A percentile compares a stretch with the other conserved stretches of the same genome.
These are phyloP conservation scores for Geotrichum cucujoidarum DNA, from an alignment of 1,139 yeast species.

Conservation along the genomic window DNA sequence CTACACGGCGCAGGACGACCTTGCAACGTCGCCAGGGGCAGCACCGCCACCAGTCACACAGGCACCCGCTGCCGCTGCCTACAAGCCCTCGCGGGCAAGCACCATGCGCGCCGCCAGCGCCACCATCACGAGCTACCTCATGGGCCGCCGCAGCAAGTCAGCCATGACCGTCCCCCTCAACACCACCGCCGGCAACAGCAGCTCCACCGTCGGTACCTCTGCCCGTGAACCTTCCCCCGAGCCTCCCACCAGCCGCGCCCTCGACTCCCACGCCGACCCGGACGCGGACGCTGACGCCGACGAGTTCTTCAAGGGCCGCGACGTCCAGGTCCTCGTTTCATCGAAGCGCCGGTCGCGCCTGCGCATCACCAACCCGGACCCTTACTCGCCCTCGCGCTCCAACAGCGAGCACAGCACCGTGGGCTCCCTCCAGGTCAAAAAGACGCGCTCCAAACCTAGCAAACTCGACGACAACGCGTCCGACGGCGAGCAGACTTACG, in stretches of 20 bases:
- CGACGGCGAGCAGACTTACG: too few relatives aligned
- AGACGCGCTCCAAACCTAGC: too few relatives aligned
- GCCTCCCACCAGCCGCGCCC: constrained; percentile 5
- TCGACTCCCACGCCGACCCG: constrained; percentile 7
- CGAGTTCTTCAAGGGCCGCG: constrained; percentile 47
- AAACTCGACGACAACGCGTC: too few relatives aligned
- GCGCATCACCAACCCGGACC: constrained; percentile 59
- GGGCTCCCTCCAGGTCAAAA: constrained; percentile 15
- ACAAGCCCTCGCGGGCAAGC: constrained; percentile 9
- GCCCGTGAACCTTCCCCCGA: neutral
- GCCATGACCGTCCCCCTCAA: constrained; percentile 7
- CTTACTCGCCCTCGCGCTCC: constrained; percentile 19
- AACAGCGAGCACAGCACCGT: constrained; percentile 18
- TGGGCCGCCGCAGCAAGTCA: constrained; percentile 9
- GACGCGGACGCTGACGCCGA: constrained; percentile 36
- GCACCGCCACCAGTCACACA: neutral
- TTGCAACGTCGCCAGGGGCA: too few relatives aligned
- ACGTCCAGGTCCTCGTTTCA: constrained; percentile 70
- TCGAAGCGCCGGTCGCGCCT: constrained; percentile 61
- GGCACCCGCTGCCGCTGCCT: neutral
- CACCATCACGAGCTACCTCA: constrained; percentile 11
- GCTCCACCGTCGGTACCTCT: neutral
- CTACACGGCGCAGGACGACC: constrained; percentile 6
- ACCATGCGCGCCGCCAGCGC: constrained; percentile 15
- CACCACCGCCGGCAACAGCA: neutral